Conservation (phyloP, 73 alveolate species). For the Symbiodinium natans region DNA sequence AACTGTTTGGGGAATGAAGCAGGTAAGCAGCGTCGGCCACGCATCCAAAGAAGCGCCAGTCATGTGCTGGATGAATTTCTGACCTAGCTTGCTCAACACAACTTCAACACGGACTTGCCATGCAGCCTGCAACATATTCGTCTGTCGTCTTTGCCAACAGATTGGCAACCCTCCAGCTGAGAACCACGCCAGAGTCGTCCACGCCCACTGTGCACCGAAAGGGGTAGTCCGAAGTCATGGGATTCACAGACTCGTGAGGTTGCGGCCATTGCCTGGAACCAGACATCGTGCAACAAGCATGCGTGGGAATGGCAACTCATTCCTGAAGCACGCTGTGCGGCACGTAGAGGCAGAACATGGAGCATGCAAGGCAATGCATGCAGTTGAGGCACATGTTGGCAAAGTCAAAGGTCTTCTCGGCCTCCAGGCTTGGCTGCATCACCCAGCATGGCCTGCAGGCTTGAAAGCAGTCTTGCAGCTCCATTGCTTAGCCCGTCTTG, state of each 20-base stretch:
- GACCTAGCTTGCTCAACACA: background rate
- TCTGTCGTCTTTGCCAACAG: background rate
- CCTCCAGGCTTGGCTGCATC: background rate
- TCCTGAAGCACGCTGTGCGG: too few species aligned
- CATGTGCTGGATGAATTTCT: background rate
- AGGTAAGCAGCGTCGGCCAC: too few species aligned
- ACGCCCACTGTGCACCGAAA: background rate
- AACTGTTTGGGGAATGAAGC: too few species aligned
- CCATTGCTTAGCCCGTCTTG: background rate
- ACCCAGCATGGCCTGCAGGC: conserved; percentile 16
- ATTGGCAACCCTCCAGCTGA: background rate
- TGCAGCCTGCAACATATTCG: too few species aligned
- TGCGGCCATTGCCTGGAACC: background rate
- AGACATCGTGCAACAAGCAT: too few species aligned
- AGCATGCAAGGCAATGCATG: too few species aligned
- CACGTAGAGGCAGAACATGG: too few species aligned
- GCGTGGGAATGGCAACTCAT: too few species aligned
- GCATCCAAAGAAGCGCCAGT: background rate
- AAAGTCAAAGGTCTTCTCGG: background rate
- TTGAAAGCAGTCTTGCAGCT: background rate
- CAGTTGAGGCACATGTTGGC: background rate
- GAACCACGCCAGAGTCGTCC: background rate
- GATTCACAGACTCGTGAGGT: background rate
- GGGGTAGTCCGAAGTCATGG: background rate
- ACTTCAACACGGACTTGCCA: too few species aligned